Evolutionary conservation across 2,329 filamentous ascomycete genomes (phyloP), one percentile per base, ranked within the genome.

Genomic region (Neofusicoccum parvum): DNA sequence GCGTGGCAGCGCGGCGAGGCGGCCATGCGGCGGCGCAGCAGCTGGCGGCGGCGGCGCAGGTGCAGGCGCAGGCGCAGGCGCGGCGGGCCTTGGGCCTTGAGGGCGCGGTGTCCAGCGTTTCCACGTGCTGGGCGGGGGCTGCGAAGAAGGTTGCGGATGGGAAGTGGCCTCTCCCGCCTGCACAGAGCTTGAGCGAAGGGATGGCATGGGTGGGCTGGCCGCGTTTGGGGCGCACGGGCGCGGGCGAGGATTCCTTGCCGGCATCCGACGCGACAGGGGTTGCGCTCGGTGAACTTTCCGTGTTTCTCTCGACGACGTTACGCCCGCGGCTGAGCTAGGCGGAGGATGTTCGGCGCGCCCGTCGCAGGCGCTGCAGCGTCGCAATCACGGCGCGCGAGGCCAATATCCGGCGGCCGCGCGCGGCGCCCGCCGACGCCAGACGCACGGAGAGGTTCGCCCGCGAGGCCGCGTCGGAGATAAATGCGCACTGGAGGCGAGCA

Each of bases 221-320:
- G 39, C 39, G 41, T 23, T 32, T 9, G 27, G 27, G 56, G 56
- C 27, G 56, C 56, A 48, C 56, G 43, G 41, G 43, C 41, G 56
- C 32, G 41, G 32, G n/a, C 56, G 56, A 60, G 56, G 56, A 60
- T 48, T n/a, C 41, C 56, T 60, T 60, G 56, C 56, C 56, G 56
- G 41, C 56, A 60, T 60, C 56, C 56, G 56, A 60, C 32, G 56
- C 32, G 43, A 60, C 56, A 60, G 56, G 56, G 53, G 43, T 45
- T 39, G 23, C 32, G 59, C 59, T 62, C 59, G 59, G 59, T 50
- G 45, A 62, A 62, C 59, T 62, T 62, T 62, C 59, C 59, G 59
- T 46, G 48, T 50, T 51, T 50, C 46, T 41, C 53, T 46, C 39
- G 56, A 12, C 41, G 56, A 60, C 56, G 56, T 60, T 60, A 60